Percentiles rank a stretch among this genome's conserved stretches.
phyloP scores from a whole-genome alignment of 805 yeast species.

The Spathaspora sp. region DNA sequence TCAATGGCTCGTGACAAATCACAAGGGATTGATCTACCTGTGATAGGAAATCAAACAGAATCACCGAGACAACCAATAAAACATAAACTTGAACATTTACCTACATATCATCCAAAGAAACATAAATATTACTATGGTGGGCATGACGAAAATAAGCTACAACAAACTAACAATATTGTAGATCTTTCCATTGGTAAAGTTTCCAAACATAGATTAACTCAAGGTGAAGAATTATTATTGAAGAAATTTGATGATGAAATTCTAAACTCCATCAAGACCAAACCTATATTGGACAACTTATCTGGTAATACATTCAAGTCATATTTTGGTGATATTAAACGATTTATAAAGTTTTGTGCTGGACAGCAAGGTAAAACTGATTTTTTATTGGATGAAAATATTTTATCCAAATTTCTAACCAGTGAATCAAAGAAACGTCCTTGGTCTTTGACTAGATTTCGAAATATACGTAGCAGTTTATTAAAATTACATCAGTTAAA shows the following conservation, averaged over 20 bases:
- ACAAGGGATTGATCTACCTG: neutral
- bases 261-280: conserved; percentile 4
- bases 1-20: neutral
- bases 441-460: neutral
- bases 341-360: conserved; percentile 8
- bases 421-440: neutral
- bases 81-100: neutral
- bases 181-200: conserved; percentile 3
- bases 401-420: conserved; percentile 4
- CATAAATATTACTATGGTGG: neutral
- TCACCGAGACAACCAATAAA: neutral
- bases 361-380: conserved; percentile 5
- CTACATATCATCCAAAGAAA: neutral
- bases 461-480: conserved; percentile 6
- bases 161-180: neutral
- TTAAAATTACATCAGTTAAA: conserved; percentile 9
- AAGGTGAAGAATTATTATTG: conserved; percentile 4
- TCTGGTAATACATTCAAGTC: conserved; percentile 10
- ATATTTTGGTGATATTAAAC: conserved; percentile 7
- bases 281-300: conserved; percentile 2
- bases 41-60: neutral
- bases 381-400: conserved; percentile 4
- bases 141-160: neutral
- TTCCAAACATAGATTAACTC: conserved; percentile 6
- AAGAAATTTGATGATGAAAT: conserved; percentile 7